Conservation (phyloP, 2,329 filamentous ascomycete species). For the Fusarium nurragi region DNA sequence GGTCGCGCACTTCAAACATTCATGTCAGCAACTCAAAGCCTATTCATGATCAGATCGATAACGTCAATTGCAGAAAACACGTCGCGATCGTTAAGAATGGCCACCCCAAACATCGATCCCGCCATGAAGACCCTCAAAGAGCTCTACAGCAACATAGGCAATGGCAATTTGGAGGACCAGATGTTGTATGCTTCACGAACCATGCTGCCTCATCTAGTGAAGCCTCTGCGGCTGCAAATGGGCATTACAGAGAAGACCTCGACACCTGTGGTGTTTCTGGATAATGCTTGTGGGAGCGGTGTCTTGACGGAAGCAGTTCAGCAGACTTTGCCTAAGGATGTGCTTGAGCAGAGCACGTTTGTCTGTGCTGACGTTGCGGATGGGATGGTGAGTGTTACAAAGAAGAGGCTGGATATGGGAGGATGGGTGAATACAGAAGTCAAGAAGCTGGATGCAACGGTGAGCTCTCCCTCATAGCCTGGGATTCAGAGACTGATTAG, state of each 20-base stretch:
- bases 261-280: slow-evolving; percentile 55
- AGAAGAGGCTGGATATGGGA: slow-evolving; percentile 51
- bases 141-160: slow-evolving; percentile 29
- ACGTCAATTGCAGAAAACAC: not conserved
- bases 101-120: not conserved
- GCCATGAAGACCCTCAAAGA: slow-evolving; percentile 24
- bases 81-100: slow-evolving; percentile 10
- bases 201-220: slow-evolving; percentile 31
- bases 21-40: not conserved
- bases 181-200: slow-evolving; percentile 34
- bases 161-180: slow-evolving; percentile 21
- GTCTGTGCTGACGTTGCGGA: slow-evolving; percentile 60
- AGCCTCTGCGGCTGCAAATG: slow-evolving; percentile 42
- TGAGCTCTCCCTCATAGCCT: slow-evolving; percentile 34
- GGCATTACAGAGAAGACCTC: slow-evolving; percentile 19
- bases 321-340: slow-evolving; percentile 48
- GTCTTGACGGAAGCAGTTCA: slow-evolving; percentile 59
- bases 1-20: no score
- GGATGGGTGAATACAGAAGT: slow-evolving; percentile 59
- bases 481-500: not conserved
- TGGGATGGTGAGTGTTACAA: slow-evolving; percentile 53
- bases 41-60: not conserved
- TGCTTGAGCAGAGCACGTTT: slow-evolving; percentile 56
- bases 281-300: slow-evolving; percentile 64
- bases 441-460: slow-evolving; percentile 58